Evolutionary conservation across 352 stramenopile genomes (phyloP), one percentile per base, ranked within the genome.

Genomic region (Phytophthora pinifolia): DNA sequence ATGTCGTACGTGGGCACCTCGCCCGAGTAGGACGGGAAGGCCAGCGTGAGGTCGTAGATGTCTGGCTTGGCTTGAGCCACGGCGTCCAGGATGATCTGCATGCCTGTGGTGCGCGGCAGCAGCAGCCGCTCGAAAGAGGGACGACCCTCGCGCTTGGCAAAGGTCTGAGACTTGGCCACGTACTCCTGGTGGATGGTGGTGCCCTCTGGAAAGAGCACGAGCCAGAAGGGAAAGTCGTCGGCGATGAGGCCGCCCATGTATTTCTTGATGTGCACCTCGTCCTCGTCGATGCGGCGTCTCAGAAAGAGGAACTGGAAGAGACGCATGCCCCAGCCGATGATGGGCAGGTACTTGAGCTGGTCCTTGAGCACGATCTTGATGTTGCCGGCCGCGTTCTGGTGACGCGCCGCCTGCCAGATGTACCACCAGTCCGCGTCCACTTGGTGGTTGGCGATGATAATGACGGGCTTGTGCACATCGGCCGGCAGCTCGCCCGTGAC

Each of bases 391-490:
- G 77, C 79, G 0, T 76, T 47, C 22, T 76, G 51, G 14, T 72
- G 52, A 6, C 83, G 81, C 56, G 87, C 78, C 25, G 89, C 78
- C 59, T 94, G 82, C 82, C 91, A 97, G 39, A 97, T 79, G 63
- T 93, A 97, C 91, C 90, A 98, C 74, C 89, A 97, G 72, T 98
- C 94, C 9, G 79, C 87, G 65, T 98, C 88, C 31, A 94, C 78
- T 39, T 97, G 74, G 70, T 98, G 92, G 72, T 98, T 98, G 7
- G 74, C 83, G 22, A 97, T 83, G 55, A 97, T 75, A 53, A 98
- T 91, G 6, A 70, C 80, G 10, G 88, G 88, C 13, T 88, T 87
- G 9, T 81, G 62, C 15, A 64, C 64, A 51, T 92, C 84, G 4
- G 66, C 74, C 15, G 89, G 88, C 15, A 97, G 53, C 45, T 97